phyloP scores from a whole-genome alignment of 2,329 filamentous ascomycete genomes.

The Colletotrichum tabaci region DNA sequence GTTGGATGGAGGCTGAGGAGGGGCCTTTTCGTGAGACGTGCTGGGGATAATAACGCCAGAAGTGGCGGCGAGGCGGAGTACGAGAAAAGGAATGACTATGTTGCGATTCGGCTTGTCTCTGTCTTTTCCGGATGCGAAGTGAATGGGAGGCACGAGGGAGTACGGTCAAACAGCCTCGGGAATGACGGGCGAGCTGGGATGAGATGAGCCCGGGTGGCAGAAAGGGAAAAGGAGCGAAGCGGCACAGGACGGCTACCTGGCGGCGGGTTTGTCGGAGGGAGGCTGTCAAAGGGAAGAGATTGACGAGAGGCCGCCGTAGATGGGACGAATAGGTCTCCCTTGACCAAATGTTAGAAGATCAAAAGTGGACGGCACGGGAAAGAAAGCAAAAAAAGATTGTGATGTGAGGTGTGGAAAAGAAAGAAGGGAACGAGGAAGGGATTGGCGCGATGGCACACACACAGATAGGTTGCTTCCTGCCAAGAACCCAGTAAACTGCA shows the following conservation, averaged over 20 bases:
- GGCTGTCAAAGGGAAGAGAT: not conserved
- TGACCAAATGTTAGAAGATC: slow-evolving; percentile 13
- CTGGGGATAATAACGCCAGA: slow-evolving; percentile 8
- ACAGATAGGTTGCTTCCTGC: slow-evolving; percentile 1
- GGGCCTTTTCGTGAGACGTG: slow-evolving; percentile 24
- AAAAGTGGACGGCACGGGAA: slow-evolving; percentile 8
- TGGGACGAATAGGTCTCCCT: slow-evolving; percentile 19
- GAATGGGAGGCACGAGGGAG: slow-evolving; percentile 30
- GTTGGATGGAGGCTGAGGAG: slow-evolving; percentile 12
- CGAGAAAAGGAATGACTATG: slow-evolving; percentile 27
- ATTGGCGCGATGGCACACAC: slow-evolving; percentile 33
- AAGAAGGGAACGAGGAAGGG: slow-evolving; percentile 22
- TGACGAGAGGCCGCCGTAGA: slow-evolving; percentile 27
- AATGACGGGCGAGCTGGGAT: slow-evolving; percentile 24
- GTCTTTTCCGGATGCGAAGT: slow-evolving; percentile 5
- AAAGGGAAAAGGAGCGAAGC: slow-evolving; percentile 27
- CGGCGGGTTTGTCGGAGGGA: slow-evolving; percentile 21
- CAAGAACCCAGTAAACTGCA: slow-evolving; percentile 18
- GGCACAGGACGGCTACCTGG: slow-evolving; percentile 31
- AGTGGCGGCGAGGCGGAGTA: slow-evolving; percentile 30
- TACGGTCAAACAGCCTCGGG: slow-evolving; percentile 31
- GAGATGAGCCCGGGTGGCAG: not conserved
- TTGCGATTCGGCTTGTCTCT: not conserved
- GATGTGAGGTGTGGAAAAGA: slow-evolving; percentile 16
- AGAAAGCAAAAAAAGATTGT: not conserved